A percentile compares a stretch with the other conserved stretches of the same genome.
phyloP scores from a whole-genome alignment of 192 early-diverging fungal species.

The Neocallimastix lanati region DNA sequence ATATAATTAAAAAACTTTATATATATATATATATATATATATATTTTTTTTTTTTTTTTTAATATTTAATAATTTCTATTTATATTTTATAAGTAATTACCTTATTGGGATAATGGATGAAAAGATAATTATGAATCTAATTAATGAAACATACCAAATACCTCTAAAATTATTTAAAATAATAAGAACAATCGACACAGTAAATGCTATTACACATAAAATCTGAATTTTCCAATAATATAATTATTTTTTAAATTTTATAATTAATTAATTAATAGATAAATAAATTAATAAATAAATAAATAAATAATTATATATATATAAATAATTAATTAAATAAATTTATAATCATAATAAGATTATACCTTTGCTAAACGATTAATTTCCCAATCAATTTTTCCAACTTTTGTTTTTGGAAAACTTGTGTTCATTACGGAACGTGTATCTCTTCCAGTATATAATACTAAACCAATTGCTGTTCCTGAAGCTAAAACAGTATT shows the following conservation, averaged over 20 bases:
- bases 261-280: too few relatives aligned
- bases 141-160: conserved; percentile 76
- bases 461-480: conserved; percentile 59
- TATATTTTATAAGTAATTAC: too few relatives aligned
- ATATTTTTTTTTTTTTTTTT: too few relatives aligned
- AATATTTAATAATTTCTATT: too few relatives aligned
- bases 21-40: too few relatives aligned
- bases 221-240: too few relatives aligned
- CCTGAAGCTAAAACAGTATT: conserved; percentile 88
- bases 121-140: conserved; percentile 87
- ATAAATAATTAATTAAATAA: too few relatives aligned
- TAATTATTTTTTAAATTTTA: too few relatives aligned
- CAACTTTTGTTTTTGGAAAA: conserved; percentile 75
- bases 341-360: not conserved
- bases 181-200: conserved; percentile 69
- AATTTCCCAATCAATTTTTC: conserved; percentile 72
- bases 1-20: too few relatives aligned
- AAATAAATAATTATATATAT: too few relatives aligned
- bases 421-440: conserved; percentile 92
- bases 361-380: conserved; percentile 56
- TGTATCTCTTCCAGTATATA: conserved; percentile 85
- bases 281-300: too few relatives aligned
- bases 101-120: conserved; percentile 90
- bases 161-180: conserved; percentile 74
- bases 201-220: conserved; percentile 63